A percentile compares a stretch with the other conserved stretches of the same genome.
Conservation (phyloP, 306 rosid species). For the Corylus heterophylla region DNA sequence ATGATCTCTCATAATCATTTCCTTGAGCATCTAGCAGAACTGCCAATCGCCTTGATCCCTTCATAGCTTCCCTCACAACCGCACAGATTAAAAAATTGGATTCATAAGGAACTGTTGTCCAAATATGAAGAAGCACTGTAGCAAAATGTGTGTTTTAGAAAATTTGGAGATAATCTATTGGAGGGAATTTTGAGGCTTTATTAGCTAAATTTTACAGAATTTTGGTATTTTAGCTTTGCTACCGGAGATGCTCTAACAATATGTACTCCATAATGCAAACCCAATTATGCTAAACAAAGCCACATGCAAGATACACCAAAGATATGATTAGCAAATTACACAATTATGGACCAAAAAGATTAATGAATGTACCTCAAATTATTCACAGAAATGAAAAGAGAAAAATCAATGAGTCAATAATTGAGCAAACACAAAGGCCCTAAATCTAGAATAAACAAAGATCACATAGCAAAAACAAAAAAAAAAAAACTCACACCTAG, state of each 20-base stretch:
- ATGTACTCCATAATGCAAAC: conserved; percentile 4
- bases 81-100: conserved; percentile 45
- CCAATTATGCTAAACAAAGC: not conserved
- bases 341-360: not conserved
- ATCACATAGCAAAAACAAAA: not conserved
- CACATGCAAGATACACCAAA: not conserved
- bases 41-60: conserved; percentile 81
- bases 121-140: too few relatives aligned
- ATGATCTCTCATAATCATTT: conserved; percentile 64
- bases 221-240: too few relatives aligned
- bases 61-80: conserved; percentile 92
- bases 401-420: not conserved
- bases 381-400: not conserved
- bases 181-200: too few relatives aligned
- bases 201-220: too few relatives aligned
- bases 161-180: too few relatives aligned
- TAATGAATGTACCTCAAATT: not conserved
- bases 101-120: too few relatives aligned
- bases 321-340: not conserved
- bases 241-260: not conserved
- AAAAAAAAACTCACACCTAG: not conserved
- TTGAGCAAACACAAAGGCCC: not conserved
- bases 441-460: not conserved
- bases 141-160: too few relatives aligned
- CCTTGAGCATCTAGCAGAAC: conserved; percentile 88